Percentiles rank a stretch among this genome's conserved stretches.
Conservation (phyloP, 2,329 filamentous ascomycete species). For the Aspergillus sp. region DNA sequence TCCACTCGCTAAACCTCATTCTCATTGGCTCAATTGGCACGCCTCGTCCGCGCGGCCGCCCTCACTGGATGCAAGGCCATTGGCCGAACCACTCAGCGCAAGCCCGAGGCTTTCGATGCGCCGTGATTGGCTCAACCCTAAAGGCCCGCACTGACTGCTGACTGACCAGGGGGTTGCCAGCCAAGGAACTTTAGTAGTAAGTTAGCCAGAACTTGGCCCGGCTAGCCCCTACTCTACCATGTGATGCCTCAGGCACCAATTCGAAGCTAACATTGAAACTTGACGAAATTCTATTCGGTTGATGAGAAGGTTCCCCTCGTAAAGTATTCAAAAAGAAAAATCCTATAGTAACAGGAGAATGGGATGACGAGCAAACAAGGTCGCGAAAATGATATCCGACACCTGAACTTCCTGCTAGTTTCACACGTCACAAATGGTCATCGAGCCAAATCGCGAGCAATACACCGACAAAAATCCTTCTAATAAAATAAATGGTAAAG, state of each 20-base stretch:
- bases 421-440: conserved; percentile 26
- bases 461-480: conserved; percentile 13
- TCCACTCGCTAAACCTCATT: not conserved
- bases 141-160: conserved; percentile 9
- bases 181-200: not conserved
- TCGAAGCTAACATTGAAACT: not conserved
- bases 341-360: conserved; percentile 23
- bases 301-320: not conserved
- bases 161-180: not conserved
- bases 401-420: conserved; percentile 25
- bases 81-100: conserved; percentile 12
- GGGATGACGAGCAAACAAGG: conserved; percentile 14
- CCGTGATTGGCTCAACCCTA: conserved; percentile 18
- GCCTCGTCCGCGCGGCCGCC: conserved; percentile 23
- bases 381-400: conserved; percentile 17
- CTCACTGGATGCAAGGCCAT: conserved; percentile 16
- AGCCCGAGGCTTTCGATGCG: conserved; percentile 2
- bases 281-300: conserved; percentile 22
- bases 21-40: conserved; percentile 16
- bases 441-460: conserved; percentile 23
- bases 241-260: not conserved
- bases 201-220: not conserved
- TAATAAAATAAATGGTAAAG: not conserved
- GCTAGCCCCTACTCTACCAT: not conserved
- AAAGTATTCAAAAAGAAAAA: conserved; percentile 11